Evolutionary conservation across 768 basidiomycete genomes (phyloP).

Genomic region (Mrakia gelida): DNA sequence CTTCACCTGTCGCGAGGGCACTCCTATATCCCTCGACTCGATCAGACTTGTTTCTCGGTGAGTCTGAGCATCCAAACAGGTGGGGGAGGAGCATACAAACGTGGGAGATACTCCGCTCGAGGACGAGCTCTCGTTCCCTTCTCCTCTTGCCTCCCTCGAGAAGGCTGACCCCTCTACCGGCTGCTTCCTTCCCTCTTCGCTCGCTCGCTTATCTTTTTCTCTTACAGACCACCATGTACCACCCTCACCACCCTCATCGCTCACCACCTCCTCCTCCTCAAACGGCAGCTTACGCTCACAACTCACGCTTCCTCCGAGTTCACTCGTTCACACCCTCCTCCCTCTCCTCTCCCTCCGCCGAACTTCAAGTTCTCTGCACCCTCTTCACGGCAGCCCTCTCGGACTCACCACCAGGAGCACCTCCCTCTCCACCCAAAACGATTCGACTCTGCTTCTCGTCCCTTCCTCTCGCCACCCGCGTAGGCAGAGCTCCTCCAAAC

Average conservation of each 20-base stretch:
- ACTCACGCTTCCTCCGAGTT: conserved; percentile 23
- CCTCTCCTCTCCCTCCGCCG: background rate
- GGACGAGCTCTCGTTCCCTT: background rate
- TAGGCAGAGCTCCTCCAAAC: background rate
- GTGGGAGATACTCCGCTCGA: conserved; percentile 1
- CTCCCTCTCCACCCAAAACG: conserved; percentile 10
- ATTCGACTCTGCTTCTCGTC: conserved; percentile 25
- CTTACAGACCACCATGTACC: background rate
- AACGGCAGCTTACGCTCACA: conserved; percentile 10
- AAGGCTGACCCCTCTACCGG: background rate
- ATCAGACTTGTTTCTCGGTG: too few species aligned
- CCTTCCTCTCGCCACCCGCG: conserved; percentile 14
- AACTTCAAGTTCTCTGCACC: conserved; percentile 26
- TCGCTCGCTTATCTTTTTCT: too few species aligned
- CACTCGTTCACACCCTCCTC: conserved; percentile 25
- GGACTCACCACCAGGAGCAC: background rate
- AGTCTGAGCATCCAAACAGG: background rate
- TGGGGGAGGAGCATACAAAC: background rate
- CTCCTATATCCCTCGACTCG: too few species aligned
- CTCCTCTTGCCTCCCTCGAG: background rate
- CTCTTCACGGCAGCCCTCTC: conserved; percentile 16
- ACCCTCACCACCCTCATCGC: background rate
- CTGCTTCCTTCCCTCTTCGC: background rate
- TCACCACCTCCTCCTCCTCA: background rate
- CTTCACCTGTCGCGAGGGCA: too few species aligned